These are phyloP conservation scores for Apiospora pterosperma DNA, from an alignment of 2,329 filamentous ascomycete species.

Conservation along the genomic window DNA sequence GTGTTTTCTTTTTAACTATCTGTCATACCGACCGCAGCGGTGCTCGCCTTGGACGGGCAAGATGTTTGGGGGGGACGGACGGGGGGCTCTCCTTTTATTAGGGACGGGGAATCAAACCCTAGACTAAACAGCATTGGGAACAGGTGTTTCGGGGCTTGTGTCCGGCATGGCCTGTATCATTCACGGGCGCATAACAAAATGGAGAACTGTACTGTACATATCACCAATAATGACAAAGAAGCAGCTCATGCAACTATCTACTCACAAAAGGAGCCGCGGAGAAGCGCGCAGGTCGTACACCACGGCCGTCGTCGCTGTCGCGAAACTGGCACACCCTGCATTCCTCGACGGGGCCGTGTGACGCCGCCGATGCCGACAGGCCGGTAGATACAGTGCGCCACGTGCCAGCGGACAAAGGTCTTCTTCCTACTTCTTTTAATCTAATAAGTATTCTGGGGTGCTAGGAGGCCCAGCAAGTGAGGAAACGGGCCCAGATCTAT, in stretches of 20 bases:
- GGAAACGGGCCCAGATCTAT: no score
- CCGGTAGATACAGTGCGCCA: neutral
- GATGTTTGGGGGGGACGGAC: neutral
- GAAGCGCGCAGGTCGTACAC: neutral
- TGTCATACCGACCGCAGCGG: slow-evolving; percentile 1
- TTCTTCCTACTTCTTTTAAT: no score
- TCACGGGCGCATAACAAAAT: neutral
- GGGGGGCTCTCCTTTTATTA: slow-evolving; percentile 9
- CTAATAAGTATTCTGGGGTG: no score
- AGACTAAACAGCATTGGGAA: slow-evolving; percentile 3
- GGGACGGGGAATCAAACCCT: neutral
- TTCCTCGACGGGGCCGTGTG: neutral
- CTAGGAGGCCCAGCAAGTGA: neutral
- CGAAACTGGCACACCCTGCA: neutral
- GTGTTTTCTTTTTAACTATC: slow-evolving; percentile 12
- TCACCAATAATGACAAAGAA: neutral
- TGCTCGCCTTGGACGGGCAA: neutral
- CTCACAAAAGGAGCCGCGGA: neutral
- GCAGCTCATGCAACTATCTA: neutral
- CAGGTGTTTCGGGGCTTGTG: neutral
- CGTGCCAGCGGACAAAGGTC: neutral
- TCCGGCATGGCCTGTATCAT: neutral
- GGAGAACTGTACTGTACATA: neutral
- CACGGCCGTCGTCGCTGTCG: neutral
- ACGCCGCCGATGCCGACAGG: neutral